Evolutionary conservation across 106 monocot species (phyloP), one percentile per base, ranked within the genome.

Genomic region (Vanilla planifolia): DNA sequence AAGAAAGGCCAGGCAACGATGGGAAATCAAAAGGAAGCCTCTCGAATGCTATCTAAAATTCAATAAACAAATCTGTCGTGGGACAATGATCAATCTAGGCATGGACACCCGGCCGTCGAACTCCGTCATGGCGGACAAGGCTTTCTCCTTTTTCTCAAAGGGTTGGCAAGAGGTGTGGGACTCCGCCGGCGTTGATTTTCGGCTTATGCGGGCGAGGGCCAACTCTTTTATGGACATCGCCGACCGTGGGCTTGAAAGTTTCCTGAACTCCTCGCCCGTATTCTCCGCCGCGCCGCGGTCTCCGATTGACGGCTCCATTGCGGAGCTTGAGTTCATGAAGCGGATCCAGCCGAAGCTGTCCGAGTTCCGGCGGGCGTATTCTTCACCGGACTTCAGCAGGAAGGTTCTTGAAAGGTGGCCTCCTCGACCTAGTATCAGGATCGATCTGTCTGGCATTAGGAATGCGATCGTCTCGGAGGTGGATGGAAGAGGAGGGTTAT

Each of bases 201-300:
- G 70, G 41, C 71, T 88, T 19, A 99, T 99, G 64, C 79, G 85
- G 3, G 81, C 79, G 15, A 62, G 92, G 16, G 98, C 98, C 0
- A 75, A 60, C 43, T 81, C 84, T 27, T 74, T 91, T 79, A 81
- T 70, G 72, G 48, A 61, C 33, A 73, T 81, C 35, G 96, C 96
- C 48, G 98, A 98, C 64, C 84, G 92, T 3, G 98, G 92, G 79
- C 84, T 98, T 8, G 96, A 91, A 79, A 91, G 87, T 37, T 85
- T 98, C 63, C 71, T 92, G 50, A 66, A 75, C 48, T 74, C 88
- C 6, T 72, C 79, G 7, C 40, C 73, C 24, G 15, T 71, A 16
- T 50, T 60, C 45, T 60, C 68, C 50, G 37, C 48, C 14, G 15
- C 67, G 16, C 32, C 66, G 5, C 57, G 36, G 42, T 48, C 68